phyloP scores from a whole-genome alignment of 345 rosid genomes.

The Boechera stricta region DNA sequence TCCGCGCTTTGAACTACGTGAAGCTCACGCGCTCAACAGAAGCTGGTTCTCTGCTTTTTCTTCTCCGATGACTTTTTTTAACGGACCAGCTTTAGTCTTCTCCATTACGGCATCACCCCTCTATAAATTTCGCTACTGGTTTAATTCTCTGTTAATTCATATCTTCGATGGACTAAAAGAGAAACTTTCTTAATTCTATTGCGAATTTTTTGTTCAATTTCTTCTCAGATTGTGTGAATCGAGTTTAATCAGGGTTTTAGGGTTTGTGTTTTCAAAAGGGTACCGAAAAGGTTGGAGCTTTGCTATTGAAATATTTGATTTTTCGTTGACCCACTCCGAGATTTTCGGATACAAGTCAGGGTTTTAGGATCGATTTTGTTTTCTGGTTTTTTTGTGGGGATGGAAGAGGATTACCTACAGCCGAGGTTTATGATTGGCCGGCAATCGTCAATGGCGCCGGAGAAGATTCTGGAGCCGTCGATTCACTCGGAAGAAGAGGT shows the following conservation, averaged over 20 bases:
- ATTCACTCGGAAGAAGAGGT: slow-evolving; percentile 49
- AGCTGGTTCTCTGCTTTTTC: slow-evolving; percentile 13
- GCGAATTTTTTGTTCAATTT: not conserved
- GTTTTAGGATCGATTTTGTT: slow-evolving; percentile 12
- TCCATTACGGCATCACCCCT: slow-evolving; percentile 33
- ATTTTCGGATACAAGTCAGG: slow-evolving; percentile 14
- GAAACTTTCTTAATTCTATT: not conserved
- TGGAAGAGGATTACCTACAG: slow-evolving; percentile 60
- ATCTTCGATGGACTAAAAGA: not conserved
- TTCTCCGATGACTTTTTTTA: slow-evolving; percentile 25
- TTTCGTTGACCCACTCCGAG: slow-evolving; percentile 30
- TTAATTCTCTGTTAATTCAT: not conserved
- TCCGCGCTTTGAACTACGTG: slow-evolving; percentile 24
- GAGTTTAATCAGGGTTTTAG: not conserved
- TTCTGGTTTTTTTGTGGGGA: slow-evolving; percentile 12
- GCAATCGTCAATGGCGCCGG: slow-evolving; percentile 79
- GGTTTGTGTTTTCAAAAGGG: slow-evolving; percentile 3
- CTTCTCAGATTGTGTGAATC: slow-evolving; percentile 12
- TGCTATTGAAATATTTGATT: not conserved
- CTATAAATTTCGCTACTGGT: slow-evolving; percentile 35
- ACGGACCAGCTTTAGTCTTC: slow-evolving; percentile 36
- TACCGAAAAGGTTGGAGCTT: slow-evolving; percentile 7
- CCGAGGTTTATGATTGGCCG: slow-evolving; percentile 62
- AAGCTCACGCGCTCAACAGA: slow-evolving; percentile 25
- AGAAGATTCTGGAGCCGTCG: slow-evolving; percentile 49